Conservation (phyloP, 805 yeast species). For the Schwanniomyces sp. region DNA sequence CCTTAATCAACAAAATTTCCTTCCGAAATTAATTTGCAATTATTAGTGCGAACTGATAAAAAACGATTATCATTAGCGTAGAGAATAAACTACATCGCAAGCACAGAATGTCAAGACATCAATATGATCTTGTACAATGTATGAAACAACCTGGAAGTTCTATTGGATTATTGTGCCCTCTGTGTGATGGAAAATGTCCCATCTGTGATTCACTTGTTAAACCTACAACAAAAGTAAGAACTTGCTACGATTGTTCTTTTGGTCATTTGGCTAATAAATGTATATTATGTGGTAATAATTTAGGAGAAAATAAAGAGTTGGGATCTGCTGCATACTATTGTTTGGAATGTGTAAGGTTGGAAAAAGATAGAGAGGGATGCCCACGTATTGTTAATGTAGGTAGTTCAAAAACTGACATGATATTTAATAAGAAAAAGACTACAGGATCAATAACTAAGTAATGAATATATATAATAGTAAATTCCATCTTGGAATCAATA, state of each 20-base stretch:
- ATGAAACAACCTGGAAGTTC: slow-evolving; percentile 79
- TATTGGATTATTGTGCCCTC: slow-evolving; percentile 72
- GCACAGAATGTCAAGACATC: slow-evolving; percentile 77
- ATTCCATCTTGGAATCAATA: background rate
- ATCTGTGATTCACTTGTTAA: slow-evolving; percentile 83
- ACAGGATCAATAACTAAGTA: slow-evolving; percentile 4
- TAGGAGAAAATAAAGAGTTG: slow-evolving; percentile 48
- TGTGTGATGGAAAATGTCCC: slow-evolving; percentile 92
- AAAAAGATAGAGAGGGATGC: slow-evolving; percentile 89
- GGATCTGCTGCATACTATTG: slow-evolving; percentile 69
- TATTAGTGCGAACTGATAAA: slow-evolving; percentile 3
- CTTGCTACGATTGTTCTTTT: slow-evolving; percentile 84
- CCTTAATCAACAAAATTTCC: background rate
- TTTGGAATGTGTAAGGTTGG: slow-evolving; percentile 75
- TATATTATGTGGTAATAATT: slow-evolving; percentile 72
- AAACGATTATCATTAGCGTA: background rate
- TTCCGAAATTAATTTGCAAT: slow-evolving; percentile 2
- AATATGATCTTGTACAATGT: slow-evolving; percentile 80
- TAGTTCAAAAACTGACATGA: slow-evolving; percentile 65
- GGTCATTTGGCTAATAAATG: slow-evolving; percentile 67
- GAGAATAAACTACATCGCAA: background rate
- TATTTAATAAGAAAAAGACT: slow-evolving; percentile 53
- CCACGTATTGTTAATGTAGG: slow-evolving; percentile 84
- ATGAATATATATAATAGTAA: background rate
- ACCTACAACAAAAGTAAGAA: slow-evolving; percentile 62